phyloP scores from a whole-genome alignment of 768 basidiomycete species.

The Hygrophoropsis aurantiaca region DNA sequence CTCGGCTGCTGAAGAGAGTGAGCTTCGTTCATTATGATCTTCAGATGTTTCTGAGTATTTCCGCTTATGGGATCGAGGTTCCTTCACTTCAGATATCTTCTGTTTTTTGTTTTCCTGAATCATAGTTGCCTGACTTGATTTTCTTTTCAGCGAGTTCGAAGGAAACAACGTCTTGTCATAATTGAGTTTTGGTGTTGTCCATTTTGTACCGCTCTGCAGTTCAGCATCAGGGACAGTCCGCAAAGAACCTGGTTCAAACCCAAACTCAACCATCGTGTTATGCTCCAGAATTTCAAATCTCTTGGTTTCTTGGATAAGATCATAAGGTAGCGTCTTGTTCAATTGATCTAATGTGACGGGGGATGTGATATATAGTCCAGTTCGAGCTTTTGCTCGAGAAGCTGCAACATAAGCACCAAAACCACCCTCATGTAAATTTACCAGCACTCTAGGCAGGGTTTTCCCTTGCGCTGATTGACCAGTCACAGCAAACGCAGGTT shows the following conservation, averaged over 20 bases:
- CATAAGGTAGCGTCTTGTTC: conserved; percentile 15
- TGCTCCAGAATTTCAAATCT: conserved; percentile 6
- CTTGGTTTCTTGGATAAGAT: neutral
- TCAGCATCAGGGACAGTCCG: neutral
- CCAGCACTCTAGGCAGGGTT: conserved; percentile 18
- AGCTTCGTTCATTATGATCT: too few relatives aligned
- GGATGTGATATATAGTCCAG: conserved; percentile 22
- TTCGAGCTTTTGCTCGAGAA: conserved; percentile 17
- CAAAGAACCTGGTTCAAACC: neutral
- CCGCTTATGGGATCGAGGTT: too few relatives aligned
- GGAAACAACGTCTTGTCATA: too few relatives aligned
- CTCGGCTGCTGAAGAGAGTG: too few relatives aligned
- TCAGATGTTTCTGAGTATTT: too few relatives aligned
- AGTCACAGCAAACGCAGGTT: conserved; percentile 31
- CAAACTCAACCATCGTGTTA: conserved; percentile 3
- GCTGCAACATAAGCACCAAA: conserved; percentile 32
- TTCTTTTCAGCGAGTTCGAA: too few relatives aligned
- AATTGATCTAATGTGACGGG: conserved; percentile 18
- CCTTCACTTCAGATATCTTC: too few relatives aligned
- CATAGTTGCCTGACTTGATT: too few relatives aligned
- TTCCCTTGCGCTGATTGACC: conserved; percentile 33
- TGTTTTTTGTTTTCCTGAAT: too few relatives aligned
- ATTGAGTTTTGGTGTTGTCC: too few relatives aligned
- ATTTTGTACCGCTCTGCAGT: too few relatives aligned
- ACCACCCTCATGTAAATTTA: conserved; percentile 18